Conservation (phyloP, 2,329 filamentous ascomycete genomes). For the Lecanicillium sp. region DNA sequence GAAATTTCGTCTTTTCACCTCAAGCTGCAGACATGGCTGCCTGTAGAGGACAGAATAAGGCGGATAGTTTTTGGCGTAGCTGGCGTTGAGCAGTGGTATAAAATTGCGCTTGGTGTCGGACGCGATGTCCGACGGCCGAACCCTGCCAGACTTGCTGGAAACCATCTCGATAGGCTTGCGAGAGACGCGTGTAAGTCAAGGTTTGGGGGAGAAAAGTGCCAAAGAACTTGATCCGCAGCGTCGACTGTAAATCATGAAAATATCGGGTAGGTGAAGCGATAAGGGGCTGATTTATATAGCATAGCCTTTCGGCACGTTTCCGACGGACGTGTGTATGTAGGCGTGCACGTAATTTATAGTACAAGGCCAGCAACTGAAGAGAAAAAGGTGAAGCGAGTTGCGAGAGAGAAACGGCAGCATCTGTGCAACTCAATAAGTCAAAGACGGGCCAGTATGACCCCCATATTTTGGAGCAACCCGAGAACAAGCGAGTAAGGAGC, state of each 20-base stretch:
- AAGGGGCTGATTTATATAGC: constrained; percentile 2
- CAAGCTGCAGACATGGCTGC: constrained; percentile 43
- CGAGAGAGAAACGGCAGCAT: constrained; percentile 23
- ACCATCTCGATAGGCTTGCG: constrained; percentile 23
- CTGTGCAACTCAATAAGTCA: constrained; percentile 31
- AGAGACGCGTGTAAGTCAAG: background rate
- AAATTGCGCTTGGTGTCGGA: constrained; percentile 66
- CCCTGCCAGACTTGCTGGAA: constrained; percentile 26
- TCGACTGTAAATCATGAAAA: background rate
- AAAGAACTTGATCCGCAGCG: background rate
- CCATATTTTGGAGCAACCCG: constrained; percentile 30
- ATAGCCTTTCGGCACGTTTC: background rate
- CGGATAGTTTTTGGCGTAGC: constrained; percentile 49
- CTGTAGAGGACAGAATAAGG: constrained; percentile 54
- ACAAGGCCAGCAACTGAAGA: background rate
- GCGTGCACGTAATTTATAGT: background rate
- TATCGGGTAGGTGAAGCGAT: background rate
- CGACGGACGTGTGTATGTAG: background rate
- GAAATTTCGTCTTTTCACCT: constrained; percentile 29
- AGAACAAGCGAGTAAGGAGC: constrained; percentile 19
- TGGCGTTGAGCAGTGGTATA: constrained; percentile 57
- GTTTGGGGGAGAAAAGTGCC: background rate
- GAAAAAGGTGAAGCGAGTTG: constrained; percentile 8
- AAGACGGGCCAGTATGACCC: constrained; percentile 26
- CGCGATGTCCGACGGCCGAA: constrained; percentile 55